Evolutionary conservation across 2,329 filamentous ascomycete genomes (phyloP).

Genomic region (Falciphora oryzae): DNA sequence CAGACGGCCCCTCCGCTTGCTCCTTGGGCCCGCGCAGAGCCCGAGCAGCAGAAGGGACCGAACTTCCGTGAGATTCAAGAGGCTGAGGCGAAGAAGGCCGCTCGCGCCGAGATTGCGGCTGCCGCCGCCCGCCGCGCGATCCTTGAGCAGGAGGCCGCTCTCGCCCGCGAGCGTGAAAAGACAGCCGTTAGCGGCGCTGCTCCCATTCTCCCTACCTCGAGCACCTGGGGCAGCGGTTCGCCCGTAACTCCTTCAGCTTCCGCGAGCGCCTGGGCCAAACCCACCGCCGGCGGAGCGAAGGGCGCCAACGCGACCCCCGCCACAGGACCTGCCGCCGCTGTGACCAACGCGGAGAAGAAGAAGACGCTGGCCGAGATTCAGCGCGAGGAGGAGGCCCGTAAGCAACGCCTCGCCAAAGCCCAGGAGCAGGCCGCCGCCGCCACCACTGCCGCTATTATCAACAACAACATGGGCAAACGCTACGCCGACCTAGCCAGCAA

Average conservation of each 20-base stretch:
- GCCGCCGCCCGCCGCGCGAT: conserved; percentile 70
- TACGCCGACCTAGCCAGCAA: conserved; percentile 95
- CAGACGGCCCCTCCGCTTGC: conserved; percentile 59
- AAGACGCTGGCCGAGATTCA: conserved; percentile 96
- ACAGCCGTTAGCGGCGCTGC: conserved; percentile 55
- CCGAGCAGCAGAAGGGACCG: conserved; percentile 71
- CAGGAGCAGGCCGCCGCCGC: conserved; percentile 41
- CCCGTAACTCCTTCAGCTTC: conserved; percentile 47
- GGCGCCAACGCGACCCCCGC: conserved; percentile 20
- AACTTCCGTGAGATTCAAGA: conserved; percentile 97
- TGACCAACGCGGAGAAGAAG: conserved; percentile 46
- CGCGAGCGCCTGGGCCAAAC: conserved; percentile 65
- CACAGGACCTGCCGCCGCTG: conserved; percentile 23
- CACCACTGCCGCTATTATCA: conserved; percentile 28
- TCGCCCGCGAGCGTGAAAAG: conserved; percentile 54
- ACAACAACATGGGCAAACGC: conserved; percentile 61
- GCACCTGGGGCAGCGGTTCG: conserved; percentile 81
- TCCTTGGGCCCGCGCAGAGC: conserved; percentile 93
- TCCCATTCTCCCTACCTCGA: conserved; percentile 77
- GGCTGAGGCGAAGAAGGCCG: conserved; percentile 86
- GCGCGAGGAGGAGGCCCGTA: conserved; percentile 87
- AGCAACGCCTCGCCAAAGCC: conserved; percentile 57
- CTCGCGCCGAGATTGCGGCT: conserved; percentile 77
- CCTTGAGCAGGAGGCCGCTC: conserved; percentile 70
- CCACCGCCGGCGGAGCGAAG: conserved; percentile 38